Evolutionary conservation across 2,329 filamentous ascomycete species (phyloP).

Genomic region (Hypoxylon sp.): DNA sequence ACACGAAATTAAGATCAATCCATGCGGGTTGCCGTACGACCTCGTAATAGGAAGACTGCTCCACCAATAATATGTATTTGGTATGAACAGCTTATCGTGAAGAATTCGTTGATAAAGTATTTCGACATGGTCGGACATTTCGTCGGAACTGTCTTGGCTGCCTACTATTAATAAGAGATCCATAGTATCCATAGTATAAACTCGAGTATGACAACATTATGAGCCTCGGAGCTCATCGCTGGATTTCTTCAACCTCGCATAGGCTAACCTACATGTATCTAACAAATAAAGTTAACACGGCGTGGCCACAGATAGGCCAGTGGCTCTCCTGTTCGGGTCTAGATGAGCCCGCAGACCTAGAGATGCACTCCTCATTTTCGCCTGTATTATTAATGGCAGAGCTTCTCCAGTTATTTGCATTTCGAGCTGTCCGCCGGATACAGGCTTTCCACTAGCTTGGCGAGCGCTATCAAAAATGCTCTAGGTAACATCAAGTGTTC

Average conservation of each 20-base stretch:
- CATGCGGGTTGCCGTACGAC: slow-evolving; percentile 16
- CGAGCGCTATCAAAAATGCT: not conserved
- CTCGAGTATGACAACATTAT: slow-evolving; percentile 25
- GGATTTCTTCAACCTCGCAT: slow-evolving; percentile 1
- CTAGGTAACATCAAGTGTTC: slow-evolving; percentile 2
- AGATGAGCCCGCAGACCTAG: slow-evolving; percentile 3
- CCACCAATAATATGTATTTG: not conserved
- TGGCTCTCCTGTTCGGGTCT: slow-evolving; percentile 16
- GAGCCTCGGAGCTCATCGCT: slow-evolving; percentile 14
- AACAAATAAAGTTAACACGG: slow-evolving; percentile 22
- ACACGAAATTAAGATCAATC: slow-evolving; percentile 4
- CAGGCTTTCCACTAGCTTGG: slow-evolving; percentile 10
- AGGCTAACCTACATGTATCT: slow-evolving; percentile 8
- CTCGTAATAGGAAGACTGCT: slow-evolving; percentile 20
- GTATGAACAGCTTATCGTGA: not conserved
- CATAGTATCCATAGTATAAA: slow-evolving; percentile 13
- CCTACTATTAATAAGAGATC: not conserved
- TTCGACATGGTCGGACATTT: not conserved
- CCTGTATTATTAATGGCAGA: slow-evolving; percentile 5
- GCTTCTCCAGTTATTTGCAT: slow-evolving; percentile 25
- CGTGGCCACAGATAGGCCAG: not conserved
- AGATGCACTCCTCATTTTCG: not conserved
- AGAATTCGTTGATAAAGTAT: slow-evolving; percentile 12
- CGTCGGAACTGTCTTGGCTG: not conserved
- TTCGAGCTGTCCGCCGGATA: slow-evolving; percentile 10